phyloP scores from a whole-genome alignment of 371 early-diverging fungal species.

The Actinomortierella ambigua region DNA sequence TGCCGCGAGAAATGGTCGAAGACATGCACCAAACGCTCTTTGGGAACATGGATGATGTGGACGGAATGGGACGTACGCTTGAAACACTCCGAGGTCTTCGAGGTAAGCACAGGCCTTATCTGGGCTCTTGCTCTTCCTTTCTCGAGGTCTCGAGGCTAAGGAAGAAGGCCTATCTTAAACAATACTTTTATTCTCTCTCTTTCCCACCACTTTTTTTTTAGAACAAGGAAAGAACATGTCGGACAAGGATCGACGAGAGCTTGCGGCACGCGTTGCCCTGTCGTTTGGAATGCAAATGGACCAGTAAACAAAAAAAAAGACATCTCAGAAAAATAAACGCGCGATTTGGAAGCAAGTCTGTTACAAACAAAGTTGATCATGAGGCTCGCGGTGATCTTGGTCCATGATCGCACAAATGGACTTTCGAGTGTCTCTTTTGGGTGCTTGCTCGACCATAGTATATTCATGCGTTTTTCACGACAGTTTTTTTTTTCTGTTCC shows the following conservation, averaged over 20 bases:
- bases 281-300: conserved; percentile 61
- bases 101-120: conserved; percentile 46
- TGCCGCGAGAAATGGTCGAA: no score
- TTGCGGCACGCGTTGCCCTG: conserved; percentile 69
- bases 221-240: conserved; percentile 61
- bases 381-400: background rate
- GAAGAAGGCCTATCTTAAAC: background rate
- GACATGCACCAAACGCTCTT: conserved; percentile 62
- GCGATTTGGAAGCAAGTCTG: no score
- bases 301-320: conserved; percentile 2
- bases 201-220: conserved; percentile 13
- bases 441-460: no score
- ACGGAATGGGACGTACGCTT: conserved; percentile 66
- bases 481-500: no score
- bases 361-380: background rate
- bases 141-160: background rate
- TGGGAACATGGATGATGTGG: conserved; percentile 65
- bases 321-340: no score
- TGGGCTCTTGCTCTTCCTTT: background rate
- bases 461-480: no score
- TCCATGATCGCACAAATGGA: no score
- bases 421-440: no score
- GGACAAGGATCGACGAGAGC: conserved; percentile 63
- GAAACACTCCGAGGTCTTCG: conserved; percentile 56
- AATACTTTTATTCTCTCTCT: background rate